A percentile compares a stretch with the other conserved stretches of the same genome.
phyloP scores from a whole-genome alignment of 164 flowering plant species.

The Magnolia officinalis region DNA sequence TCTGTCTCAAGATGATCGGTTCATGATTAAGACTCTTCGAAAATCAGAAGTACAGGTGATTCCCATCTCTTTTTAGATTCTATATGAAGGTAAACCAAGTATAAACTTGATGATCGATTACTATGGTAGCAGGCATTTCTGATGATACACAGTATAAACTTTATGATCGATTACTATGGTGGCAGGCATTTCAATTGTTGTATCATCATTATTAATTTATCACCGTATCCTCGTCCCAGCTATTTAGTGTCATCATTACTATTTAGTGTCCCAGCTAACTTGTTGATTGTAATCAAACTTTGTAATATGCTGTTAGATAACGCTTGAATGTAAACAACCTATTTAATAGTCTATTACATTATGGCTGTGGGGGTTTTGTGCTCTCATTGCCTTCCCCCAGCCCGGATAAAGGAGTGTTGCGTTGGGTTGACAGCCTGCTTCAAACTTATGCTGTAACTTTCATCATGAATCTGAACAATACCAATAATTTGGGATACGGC shows the following conservation, averaged over 20 bases:
- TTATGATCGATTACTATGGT: not conserved
- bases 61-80: constrained; percentile 1
- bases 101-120: not conserved
- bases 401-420: too few species aligned
- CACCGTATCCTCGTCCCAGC: not conserved
- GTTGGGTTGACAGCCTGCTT: too few species aligned
- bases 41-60: constrained; percentile 95
- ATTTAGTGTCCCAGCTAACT: not conserved
- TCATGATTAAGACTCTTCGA: constrained; percentile 96
- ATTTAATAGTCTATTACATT: too few species aligned
- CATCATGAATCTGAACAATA: too few species aligned
- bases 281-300: too few species aligned
- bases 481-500: too few species aligned
- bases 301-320: too few species aligned
- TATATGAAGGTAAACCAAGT: not conserved
- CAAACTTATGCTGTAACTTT: too few species aligned
- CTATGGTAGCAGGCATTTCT: not conserved
- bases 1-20: constrained; percentile 94
- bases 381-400: too few species aligned
- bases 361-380: too few species aligned
- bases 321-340: too few species aligned
- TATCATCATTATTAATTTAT: not conserved
- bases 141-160: too few species aligned
- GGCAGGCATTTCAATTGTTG: not conserved
- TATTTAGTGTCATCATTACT: not conserved